A percentile compares a stretch with the other conserved stretches of the same genome.
These are phyloP conservation scores for Lophiotrema nucula DNA, from an alignment of 495 filamentous ascomycete species.

Conservation along the genomic window DNA sequence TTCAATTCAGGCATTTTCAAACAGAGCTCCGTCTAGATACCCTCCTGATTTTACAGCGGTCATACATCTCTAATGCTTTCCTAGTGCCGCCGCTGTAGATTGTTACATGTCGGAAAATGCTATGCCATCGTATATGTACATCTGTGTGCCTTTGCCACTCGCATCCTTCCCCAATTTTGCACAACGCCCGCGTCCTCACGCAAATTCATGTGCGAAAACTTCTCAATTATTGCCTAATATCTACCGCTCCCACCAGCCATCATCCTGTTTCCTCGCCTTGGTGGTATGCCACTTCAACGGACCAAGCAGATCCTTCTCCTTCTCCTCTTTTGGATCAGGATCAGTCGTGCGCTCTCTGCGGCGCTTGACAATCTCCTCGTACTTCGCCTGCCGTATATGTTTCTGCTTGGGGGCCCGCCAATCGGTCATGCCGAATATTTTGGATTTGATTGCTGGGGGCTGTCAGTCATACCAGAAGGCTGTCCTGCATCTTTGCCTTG, in stretches of 20 bases:
- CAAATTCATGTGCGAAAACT: background rate
- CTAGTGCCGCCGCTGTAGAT: too few relatives aligned
- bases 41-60: too few relatives aligned
- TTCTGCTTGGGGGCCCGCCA: background rate
- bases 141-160: too few relatives aligned
- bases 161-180: too few relatives aligned
- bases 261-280: too few relatives aligned
- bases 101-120: too few relatives aligned
- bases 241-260: too few relatives aligned
- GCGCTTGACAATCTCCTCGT: conserved; percentile 1
- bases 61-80: too few relatives aligned
- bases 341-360: background rate
- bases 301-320: background rate
- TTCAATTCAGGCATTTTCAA: too few relatives aligned
- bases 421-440: conserved; percentile 8
- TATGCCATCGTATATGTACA: too few relatives aligned
- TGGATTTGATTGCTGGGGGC: conserved; percentile 19
- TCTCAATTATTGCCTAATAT: background rate
- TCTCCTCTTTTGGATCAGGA: background rate
- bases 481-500: background rate
- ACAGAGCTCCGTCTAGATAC: too few relatives aligned
- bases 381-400: conserved; percentile 4
- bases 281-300: background rate
- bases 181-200: background rate
- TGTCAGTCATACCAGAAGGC: background rate